Conservation (phyloP, 345 rosid genomes). For the Salix udensis region DNA sequence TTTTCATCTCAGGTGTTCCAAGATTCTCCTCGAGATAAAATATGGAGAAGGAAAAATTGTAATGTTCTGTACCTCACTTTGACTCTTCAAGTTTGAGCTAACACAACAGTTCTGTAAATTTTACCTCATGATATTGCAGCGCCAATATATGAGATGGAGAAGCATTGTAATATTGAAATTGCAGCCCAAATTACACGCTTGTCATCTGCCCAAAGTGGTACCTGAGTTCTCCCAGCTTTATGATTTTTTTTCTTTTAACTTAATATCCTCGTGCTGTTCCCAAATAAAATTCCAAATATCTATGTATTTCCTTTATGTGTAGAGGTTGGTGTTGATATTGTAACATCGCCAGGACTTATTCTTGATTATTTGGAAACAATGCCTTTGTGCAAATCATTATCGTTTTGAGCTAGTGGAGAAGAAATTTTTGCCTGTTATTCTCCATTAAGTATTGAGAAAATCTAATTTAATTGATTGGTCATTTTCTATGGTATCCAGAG, state of each 20-base stretch:
- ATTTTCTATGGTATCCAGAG: neutral
- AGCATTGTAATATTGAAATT: constrained; percentile 93
- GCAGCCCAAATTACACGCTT: constrained; percentile 74
- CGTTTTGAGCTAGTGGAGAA: neutral
- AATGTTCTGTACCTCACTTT: constrained; percentile 16
- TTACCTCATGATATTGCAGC: constrained; percentile 45
- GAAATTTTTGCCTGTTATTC: neutral
- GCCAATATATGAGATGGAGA: constrained; percentile 88
- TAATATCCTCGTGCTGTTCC: neutral
- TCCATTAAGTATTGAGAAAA: neutral
- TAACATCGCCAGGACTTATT: neutral
- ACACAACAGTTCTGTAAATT: constrained; percentile 14
- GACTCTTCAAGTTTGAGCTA: constrained; percentile 15
- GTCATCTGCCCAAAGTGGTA: constrained; percentile 55
- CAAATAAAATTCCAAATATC: neutral
- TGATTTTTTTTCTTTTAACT: neutral
- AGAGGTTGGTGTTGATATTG: neutral
- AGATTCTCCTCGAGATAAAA: constrained; percentile 76
- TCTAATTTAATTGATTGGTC: neutral
- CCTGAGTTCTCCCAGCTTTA: constrained; percentile 11
- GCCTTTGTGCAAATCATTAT: neutral
- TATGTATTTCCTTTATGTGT: neutral
- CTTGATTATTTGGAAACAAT: neutral
- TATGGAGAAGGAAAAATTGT: constrained; percentile 79
- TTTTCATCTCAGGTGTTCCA: constrained; percentile 96